These are phyloP conservation scores for Shiraia bambusicola DNA, from an alignment of 2,329 filamentous ascomycete species.

Conservation along the genomic window DNA sequence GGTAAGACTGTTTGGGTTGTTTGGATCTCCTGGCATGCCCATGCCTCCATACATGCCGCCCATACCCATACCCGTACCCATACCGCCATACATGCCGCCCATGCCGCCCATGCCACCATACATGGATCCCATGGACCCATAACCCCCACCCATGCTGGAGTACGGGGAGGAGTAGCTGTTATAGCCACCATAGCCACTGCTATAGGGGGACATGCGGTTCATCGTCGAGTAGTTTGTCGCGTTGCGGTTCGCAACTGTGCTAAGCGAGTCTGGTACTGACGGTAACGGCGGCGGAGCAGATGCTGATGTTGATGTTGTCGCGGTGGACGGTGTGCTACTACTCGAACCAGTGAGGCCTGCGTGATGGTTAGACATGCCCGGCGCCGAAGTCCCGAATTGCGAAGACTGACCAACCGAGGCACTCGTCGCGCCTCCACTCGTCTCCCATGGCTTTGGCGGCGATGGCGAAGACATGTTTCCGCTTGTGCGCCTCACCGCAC, in stretches of 20 bases:
- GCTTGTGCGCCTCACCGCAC: conserved; percentile 26
- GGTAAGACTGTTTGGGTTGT: conserved; percentile 92
- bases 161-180: conserved; percentile 58
- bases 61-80: conserved; percentile 44
- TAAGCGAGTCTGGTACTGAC: conserved; percentile 75
- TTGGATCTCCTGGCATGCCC: conserved; percentile 60
- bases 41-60: conserved; percentile 54
- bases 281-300: conserved; percentile 68
- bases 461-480: conserved; percentile 63
- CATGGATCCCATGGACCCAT: conserved; percentile 51
- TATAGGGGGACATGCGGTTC: conserved; percentile 56
- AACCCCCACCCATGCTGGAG: conserved; percentile 52
- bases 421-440: conserved; percentile 61
- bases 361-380: conserved; percentile 24
- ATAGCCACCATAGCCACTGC: conserved; percentile 51
- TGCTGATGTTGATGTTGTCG: conserved; percentile 40
- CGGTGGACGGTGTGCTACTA: conserved; percentile 48
- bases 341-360: conserved; percentile 38
- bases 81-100: conserved; percentile 37
- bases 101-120: conserved; percentile 44
- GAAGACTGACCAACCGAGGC: conserved; percentile 42
- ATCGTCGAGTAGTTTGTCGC: conserved; percentile 76
- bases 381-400: conserved; percentile 13
- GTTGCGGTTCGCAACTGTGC: conserved; percentile 80
- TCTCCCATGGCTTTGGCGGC: conserved; percentile 97